These are phyloP conservation scores for Globisporangium cystogenes DNA, from an alignment of 352 stramenopile genomes.

Conservation along the genomic window DNA sequence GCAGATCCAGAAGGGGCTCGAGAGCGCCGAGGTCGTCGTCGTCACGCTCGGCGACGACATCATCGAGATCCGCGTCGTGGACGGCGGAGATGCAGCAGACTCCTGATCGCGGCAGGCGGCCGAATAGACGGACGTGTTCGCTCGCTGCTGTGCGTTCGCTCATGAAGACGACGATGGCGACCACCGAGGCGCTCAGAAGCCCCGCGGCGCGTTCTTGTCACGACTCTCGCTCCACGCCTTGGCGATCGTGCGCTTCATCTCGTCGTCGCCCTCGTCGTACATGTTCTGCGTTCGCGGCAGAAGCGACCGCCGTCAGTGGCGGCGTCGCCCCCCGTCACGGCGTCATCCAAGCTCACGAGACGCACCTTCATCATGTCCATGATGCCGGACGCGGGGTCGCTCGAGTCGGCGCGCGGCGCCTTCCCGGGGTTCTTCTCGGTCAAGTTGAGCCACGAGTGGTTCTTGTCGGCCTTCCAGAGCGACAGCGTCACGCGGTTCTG, in stretches of 20 bases:
- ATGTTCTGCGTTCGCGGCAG: conserved; percentile 52
- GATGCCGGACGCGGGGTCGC: conserved; percentile 72
- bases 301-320: background rate
- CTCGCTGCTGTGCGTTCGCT: too few relatives aligned
- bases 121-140: too few relatives aligned
- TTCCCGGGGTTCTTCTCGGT: conserved; percentile 79
- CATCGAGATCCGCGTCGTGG: conserved; percentile 32
- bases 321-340: too few relatives aligned
- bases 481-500: conserved; percentile 84
- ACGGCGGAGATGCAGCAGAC: conserved; percentile 17
- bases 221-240: conserved; percentile 86
- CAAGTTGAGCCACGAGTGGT: conserved; percentile 76
- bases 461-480: conserved; percentile 71
- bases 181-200: conserved; percentile 6
- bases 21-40: conserved; percentile 48
- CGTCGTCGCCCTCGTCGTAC: conserved; percentile 85
- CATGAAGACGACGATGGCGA: too few relatives aligned
- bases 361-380: conserved; percentile 90
- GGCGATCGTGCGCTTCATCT: conserved; percentile 88
- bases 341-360: background rate
- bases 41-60: conserved; percentile 48
- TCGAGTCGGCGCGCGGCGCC: conserved; percentile 32
- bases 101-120: conserved; percentile 5
- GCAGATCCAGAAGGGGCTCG: conserved; percentile 61
- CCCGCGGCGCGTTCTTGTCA: conserved; percentile 43